Base-by-base conservation (phyloP, 225 moss, liverwort and hornwort species). In the Pleurozium schreberi region DNA sequence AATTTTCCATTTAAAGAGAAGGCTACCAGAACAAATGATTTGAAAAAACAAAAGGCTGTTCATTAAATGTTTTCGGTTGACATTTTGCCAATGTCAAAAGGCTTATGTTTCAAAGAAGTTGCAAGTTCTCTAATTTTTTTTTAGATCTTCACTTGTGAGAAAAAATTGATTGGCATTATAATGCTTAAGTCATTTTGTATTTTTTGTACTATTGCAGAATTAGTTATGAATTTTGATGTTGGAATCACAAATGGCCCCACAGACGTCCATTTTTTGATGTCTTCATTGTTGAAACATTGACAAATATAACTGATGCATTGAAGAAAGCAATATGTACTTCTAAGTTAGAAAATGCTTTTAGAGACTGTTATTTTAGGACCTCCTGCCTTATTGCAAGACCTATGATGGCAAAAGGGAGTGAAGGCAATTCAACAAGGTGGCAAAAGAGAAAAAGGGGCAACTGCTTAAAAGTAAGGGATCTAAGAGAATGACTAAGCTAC, bases 381-480 rank as follows among this genome's bases (percentile, higher is more conserved):
- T 45, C 45, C 10, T 28, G 15, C 45, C 17, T 9, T 43, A 27
- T 5, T 9, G 3, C 1, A 26, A 71, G 9, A 27, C 27, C 42
- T 42, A 70, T 4, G 0, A 12, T 3, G 0, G 3, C 4, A 40
- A 42, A 70, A n/a, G 3, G 15, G 3, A 42, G 0, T 15, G 3
- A 42, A 70, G 26, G 42, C 8, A 42, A 26, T 26, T 26, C 15
- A 69, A 42, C 8, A 9, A 42, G 5, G 42, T 42, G 9, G 26
- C n/a, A n/a, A 42, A 70, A 6, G 38, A 36, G 1, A n/a, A 2
- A 42, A 3, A 26, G 2, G 26, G 3, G 42, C 4, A 8, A 42
- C 0, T 23, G 1, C 5, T 42, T 2, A 0, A 70, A 25, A 3
- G 8, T 42, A 26, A 25, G 5, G 15, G 26, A 26, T 42, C 15